Base-by-base conservation (phyloP, 1,284 basidiomycete genomes). In the Ustilago sp. region DNA sequence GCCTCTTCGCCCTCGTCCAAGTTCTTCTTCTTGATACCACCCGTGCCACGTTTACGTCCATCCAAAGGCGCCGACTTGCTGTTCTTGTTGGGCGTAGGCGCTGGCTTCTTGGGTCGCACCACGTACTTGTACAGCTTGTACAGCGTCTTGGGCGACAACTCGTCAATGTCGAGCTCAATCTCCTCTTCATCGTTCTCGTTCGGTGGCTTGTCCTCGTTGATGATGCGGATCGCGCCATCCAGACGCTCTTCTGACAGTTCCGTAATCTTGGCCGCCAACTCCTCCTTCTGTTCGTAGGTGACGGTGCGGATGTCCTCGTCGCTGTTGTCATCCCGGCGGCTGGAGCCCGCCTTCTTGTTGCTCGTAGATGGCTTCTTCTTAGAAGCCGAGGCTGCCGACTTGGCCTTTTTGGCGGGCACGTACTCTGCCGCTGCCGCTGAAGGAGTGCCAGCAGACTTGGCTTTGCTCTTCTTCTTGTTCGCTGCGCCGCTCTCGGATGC, bases 151-250 rank as follows among this genome's bases (percentile, higher is more conserved):
- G 84, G 80, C 19, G 77, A 80, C 28, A 86, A 71, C 68, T 84
- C 84, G 63, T 86, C 84, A 64, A 86, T 86, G 63, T 86, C 84
- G 15, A 86, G 77, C 75, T 86, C 84, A 50, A 86, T 86, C 74
- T 86, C 84, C 59, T 86, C 84, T 48, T 86, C 81, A 60, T 85
- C 81, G 51, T 79, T 74, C 58, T 81, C 66, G 52, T 72, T 80
- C 11, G 76, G 70, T 35, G 84, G 83, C 74, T 86, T 85, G 77
- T 86, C 84, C 65, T 86, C 84, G 59, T 83, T 82, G 63, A 86
- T 83, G 70, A 86, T 86, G 41, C 80, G 79, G 59, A 86, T 80
- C 51, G 84, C 84, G 13, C 82, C 82, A 50, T 86, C 84, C 61
- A 86, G 69, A 15, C 83, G 80, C 68, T 85, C 84, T 56, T 85